phyloP scores from a whole-genome alignment of 73 alveolate species.

The Paramecium primaurelia region DNA sequence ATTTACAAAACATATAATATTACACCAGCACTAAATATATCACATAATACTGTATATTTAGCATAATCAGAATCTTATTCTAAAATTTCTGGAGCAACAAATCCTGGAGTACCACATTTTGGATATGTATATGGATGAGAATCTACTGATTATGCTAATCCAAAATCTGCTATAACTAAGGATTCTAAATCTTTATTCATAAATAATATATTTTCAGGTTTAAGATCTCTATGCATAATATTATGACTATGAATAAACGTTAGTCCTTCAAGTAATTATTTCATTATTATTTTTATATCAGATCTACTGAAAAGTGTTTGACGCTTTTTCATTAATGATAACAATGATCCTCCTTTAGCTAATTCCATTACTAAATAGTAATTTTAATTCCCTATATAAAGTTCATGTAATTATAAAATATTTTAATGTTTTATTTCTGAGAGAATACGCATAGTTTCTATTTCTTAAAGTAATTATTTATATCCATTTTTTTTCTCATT shows the following conservation, averaged over 20 bases:
- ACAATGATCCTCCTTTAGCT: slow-evolving; percentile 4
- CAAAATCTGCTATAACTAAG: slow-evolving; percentile 83
- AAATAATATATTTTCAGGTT: slow-evolving; percentile 81
- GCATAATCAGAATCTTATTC: slow-evolving; percentile 54
- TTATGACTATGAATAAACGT: slow-evolving; percentile 74
- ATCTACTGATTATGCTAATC: slow-evolving; percentile 68
- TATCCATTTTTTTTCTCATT: slow-evolving; percentile 10
- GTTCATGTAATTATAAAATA: slow-evolving; percentile 13
- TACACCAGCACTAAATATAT: slow-evolving; percentile 51
- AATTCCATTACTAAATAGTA: slow-evolving; percentile 31
- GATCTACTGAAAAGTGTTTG: not conserved
- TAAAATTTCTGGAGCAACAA: slow-evolving; percentile 64
- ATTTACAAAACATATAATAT: slow-evolving; percentile 19
- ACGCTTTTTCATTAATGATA: slow-evolving; percentile 15
- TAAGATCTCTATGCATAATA: slow-evolving; percentile 91
- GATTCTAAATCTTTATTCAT: slow-evolving; percentile 62
- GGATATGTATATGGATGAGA: slow-evolving; percentile 36
- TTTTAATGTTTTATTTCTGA: slow-evolving; percentile 10
- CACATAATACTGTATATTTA: slow-evolving; percentile 37
- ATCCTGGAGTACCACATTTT: slow-evolving; percentile 64
- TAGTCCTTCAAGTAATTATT: slow-evolving; percentile 77
- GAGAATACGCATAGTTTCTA: not conserved
- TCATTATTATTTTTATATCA: slow-evolving; percentile 50
- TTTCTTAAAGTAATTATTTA: not conserved
- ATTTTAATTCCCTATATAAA: slow-evolving; percentile 37